Evolutionary conservation across 2,329 filamentous ascomycete genomes (phyloP).

Genomic region (Cladosporium sp.): DNA sequence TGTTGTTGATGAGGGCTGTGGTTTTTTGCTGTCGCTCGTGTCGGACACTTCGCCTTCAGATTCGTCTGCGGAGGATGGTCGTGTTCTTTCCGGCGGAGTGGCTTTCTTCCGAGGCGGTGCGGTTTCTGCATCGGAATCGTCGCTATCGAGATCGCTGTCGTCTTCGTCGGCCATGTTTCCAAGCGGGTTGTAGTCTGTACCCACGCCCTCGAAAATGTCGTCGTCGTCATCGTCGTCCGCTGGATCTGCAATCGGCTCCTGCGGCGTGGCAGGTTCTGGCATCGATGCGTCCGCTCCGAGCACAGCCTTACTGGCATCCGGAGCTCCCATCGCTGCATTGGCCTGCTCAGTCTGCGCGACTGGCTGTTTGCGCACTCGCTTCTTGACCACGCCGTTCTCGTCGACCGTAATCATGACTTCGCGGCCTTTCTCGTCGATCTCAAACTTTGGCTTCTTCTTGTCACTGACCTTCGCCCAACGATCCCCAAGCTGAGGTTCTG

Average conservation of each 20-base stretch:
- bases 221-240: slow-evolving; percentile 48
- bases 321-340: slow-evolving; percentile 22
- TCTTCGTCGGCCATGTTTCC: slow-evolving; percentile 36
- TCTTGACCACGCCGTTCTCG: slow-evolving; percentile 57
- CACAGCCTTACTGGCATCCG: slow-evolving; percentile 26
- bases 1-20: background rate
- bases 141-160: slow-evolving; percentile 43
- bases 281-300: slow-evolving; percentile 31
- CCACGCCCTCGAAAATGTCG: slow-evolving; percentile 60
- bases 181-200: slow-evolving; percentile 58
- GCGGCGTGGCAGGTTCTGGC: slow-evolving; percentile 16
- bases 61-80: background rate
- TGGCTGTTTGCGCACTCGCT: slow-evolving; percentile 54
- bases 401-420: slow-evolving; percentile 58
- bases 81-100: background rate
- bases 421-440: slow-evolving; percentile 51
- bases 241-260: slow-evolving; percentile 3
- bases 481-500: slow-evolving; percentile 40
- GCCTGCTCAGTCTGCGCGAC: slow-evolving; percentile 29
- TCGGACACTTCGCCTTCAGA: slow-evolving; percentile 4
- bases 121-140: slow-evolving; percentile 27
- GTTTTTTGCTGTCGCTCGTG: background rate
- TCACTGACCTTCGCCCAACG: slow-evolving; percentile 37
- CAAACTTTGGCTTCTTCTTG: slow-evolving; percentile 51
- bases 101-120: background rate